Base-by-base conservation (phyloP, 768 basidiomycete genomes). In the Calocybe gangraenosa region DNA sequence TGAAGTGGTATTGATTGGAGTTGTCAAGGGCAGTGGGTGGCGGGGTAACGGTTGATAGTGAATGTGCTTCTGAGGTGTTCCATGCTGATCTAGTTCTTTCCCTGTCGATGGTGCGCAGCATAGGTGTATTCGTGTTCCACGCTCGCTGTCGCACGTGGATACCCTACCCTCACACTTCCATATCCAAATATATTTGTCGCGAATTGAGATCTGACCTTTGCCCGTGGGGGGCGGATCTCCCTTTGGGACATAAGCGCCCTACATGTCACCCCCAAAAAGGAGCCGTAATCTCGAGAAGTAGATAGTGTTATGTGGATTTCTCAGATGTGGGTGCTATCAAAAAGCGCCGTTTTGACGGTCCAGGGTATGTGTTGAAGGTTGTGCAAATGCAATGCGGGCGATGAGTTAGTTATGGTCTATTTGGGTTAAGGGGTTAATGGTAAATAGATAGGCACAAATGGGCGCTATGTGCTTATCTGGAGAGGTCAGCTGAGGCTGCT, bases 401-500 rank as follows among this genome's bases (percentile, higher is more conserved):
- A n/a, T n/a, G n/a, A n/a, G n/a, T n/a, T n/a, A n/a, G n/a, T n/a
- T n/a, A n/a, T n/a, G n/a, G n/a, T n/a, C n/a, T n/a, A 28, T 28
- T 28, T 28, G 25, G 25, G 6, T 28, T 6, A 28, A 28, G 11
- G 11, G 11, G 25, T 6, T 11, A 28, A 28, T 28, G 25, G 11
- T 28, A 28, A 28, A n/a, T n/a, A 31, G 8, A 31, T 31, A 14
- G 30, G 30, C 41, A 50, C 42, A 43, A 33, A 37, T 35, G 49
- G 44, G 20, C 23, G 17, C 25, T 28, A 17, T 5, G 46, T 41
- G 37, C 37, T 43, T 35, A 31, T n/a, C 18, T 9, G 9, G 37
- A 28, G 36, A 46, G 41, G 47, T 40, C 44, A 46, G 37, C 41
- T 31, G 47, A 28, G 42, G 32, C 21, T 44, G 32, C 31, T 36